phyloP scores from a whole-genome alignment of 495 filamentous ascomycete species.

The Talaromyces stipitatus region DNA sequence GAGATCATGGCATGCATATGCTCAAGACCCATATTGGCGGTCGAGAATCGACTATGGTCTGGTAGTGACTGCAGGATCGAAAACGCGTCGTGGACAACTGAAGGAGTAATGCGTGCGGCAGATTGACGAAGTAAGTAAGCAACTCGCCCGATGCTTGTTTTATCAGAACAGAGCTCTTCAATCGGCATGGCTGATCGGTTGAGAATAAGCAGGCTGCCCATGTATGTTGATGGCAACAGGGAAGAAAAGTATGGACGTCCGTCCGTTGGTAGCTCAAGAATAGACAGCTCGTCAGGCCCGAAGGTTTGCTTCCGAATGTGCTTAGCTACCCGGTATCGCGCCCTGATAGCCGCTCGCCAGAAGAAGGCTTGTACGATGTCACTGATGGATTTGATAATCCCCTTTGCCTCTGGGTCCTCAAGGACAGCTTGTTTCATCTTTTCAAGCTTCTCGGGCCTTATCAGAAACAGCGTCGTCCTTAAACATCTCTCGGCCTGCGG shows the following conservation, averaged over 20 bases:
- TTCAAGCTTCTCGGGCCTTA: slow-evolving; percentile 12
- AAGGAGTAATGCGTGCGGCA: slow-evolving; percentile 12
- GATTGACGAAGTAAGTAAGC: slow-evolving; percentile 17
- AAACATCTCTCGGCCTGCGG: slow-evolving; percentile 13
- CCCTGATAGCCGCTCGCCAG: slow-evolving; percentile 24
- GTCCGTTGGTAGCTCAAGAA: slow-evolving; percentile 26
- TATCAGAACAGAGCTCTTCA: slow-evolving; percentile 16
- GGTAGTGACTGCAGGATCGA: slow-evolving; percentile 17
- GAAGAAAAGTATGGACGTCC: slow-evolving; percentile 23
- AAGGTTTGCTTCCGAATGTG: slow-evolving; percentile 16
- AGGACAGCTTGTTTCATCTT: slow-evolving; percentile 15
- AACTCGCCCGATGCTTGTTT: slow-evolving; percentile 18
- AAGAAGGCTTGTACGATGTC: slow-evolving; percentile 25
- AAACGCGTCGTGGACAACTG: slow-evolving; percentile 25
- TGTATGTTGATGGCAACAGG: slow-evolving; percentile 20
- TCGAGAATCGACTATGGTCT: slow-evolving; percentile 16
- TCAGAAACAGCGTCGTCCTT: slow-evolving; percentile 17
- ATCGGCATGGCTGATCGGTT: slow-evolving; percentile 19
- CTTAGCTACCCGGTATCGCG: slow-evolving; percentile 22
- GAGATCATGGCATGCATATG: slow-evolving; percentile 22
- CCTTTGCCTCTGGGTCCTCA: slow-evolving; percentile 15
- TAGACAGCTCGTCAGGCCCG: slow-evolving; percentile 17
- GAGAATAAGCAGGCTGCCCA: slow-evolving; percentile 23
- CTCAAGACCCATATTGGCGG: slow-evolving; percentile 19
- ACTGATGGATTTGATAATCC: slow-evolving; percentile 13